Percentiles rank a stretch among this genome's conserved stretches.
Evolutionary conservation across 306 rosid species (phyloP).

Genomic region (Luffa acutangula): DNA sequence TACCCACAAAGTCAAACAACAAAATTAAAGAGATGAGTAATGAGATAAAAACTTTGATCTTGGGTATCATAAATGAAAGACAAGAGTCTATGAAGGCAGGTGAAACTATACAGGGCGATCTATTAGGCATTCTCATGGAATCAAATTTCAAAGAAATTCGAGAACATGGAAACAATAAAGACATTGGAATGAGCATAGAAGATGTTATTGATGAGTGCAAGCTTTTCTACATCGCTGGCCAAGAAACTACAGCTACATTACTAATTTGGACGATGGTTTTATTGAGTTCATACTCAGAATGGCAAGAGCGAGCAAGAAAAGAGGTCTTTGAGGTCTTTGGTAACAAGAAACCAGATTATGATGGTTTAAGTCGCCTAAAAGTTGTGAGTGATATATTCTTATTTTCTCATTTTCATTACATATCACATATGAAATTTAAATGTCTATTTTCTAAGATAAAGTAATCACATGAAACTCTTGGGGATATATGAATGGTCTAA

Average conservation of each 20-base stretch:
- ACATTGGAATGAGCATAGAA: neutral
- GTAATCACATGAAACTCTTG: neutral
- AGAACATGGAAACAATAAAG: neutral
- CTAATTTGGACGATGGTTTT: neutral
- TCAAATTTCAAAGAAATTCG: neutral
- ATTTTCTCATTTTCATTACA: neutral
- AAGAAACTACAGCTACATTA: neutral
- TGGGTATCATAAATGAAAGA: neutral
- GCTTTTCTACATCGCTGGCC: neutral
- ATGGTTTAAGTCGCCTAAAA: neutral
- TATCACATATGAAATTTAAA: neutral
- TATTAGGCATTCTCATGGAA: neutral
- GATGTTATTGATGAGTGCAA: neutral
- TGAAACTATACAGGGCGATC: neutral
- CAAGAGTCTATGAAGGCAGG: neutral
- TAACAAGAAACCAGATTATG: neutral
- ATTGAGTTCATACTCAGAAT: neutral
- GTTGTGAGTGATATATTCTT: neutral
- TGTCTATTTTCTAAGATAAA: neutral
- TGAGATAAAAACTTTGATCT: neutral
- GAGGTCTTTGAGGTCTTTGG: neutral
- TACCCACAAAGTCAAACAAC: constrained; percentile 16
- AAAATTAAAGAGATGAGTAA: constrained; percentile 22
- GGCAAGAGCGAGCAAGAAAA: neutral
- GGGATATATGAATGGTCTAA: neutral